These are phyloP conservation scores for Aspergillus conjunctus DNA, from an alignment of 495 filamentous ascomycete genomes.

Conservation along the genomic window DNA sequence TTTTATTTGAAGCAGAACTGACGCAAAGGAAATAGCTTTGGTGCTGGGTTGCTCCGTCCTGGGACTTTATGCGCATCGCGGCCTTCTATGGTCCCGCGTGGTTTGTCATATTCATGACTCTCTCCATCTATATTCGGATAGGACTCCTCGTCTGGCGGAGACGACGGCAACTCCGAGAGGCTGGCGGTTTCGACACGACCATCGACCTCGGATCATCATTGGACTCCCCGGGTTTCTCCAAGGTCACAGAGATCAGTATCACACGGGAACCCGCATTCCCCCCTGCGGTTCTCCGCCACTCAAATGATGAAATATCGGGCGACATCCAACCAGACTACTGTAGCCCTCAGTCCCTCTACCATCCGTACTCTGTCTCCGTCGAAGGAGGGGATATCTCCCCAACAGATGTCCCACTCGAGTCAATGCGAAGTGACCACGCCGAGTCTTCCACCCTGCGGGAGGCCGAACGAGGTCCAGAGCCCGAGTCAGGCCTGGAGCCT, in stretches of 20 bases:
- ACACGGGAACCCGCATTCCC: conserved; percentile 39
- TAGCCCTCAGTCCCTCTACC: conserved; percentile 19
- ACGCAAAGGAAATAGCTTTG: conserved; percentile 53
- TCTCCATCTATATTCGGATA: conserved; percentile 72
- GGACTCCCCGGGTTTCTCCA: conserved; percentile 52
- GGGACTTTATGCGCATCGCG: conserved; percentile 74
- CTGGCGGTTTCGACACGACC: conserved; percentile 36
- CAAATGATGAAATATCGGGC: background rate
- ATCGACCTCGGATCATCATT: conserved; percentile 22
- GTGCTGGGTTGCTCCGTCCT: conserved; percentile 76
- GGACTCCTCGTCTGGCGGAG: conserved; percentile 68
- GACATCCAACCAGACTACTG: conserved; percentile 3
- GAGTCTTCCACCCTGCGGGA: conserved; percentile 10
- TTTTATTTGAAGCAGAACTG: background rate
- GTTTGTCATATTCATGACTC: conserved; percentile 71
- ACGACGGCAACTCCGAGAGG: conserved; percentile 46
- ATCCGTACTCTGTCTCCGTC: conserved; percentile 43
- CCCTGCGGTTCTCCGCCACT: background rate
- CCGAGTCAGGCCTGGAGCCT: no score
- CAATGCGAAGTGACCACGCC: conserved; percentile 13
- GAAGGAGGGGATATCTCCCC: conserved; percentile 28
- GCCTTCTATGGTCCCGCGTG: conserved; percentile 85
- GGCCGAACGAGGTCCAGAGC: background rate
- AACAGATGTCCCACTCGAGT: conserved; percentile 10
- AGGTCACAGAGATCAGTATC: conserved; percentile 61